Base-by-base conservation (phyloP, 2,329 filamentous ascomycete genomes). In the Trichoderma pleuroti region DNA sequence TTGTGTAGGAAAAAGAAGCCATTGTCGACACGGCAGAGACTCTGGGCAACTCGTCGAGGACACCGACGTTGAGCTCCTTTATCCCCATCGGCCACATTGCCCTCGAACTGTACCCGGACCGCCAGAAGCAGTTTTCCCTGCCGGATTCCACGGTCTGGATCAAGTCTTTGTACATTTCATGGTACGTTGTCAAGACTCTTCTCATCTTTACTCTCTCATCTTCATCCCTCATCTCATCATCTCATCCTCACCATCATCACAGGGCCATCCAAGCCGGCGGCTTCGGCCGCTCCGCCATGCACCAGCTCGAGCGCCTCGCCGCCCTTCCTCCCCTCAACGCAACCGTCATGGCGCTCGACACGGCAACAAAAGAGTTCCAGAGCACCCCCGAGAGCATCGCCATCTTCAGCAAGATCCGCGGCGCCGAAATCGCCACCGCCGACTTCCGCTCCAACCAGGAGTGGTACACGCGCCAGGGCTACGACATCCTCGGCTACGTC, bases 21-120 rank as follows among this genome's bases (percentile, higher is more conserved):
- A 76, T 84, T 34, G 72, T 59, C n/a, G 82, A 84, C 72, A 80
- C 79, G 9, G 79, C 81, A 39, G 62, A 72, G 7, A 74, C 75
- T 24, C 46, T 81, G 59, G 76, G 76, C 61, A 76, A 75, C 4
- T 70, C 74, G 2, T 73, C 73, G 32, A 74, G 80, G 42, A 73
- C 76, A 16, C 78, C 81, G 30, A 80, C 78, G 21, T 71, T 71
- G 18, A 71, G 67, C 18, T 59, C 71, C 32, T 83, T 83, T 73
- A 69, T 75, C 6, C 81, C 82, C n/a, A 76, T 83, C 62, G 82
- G 82, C 12, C 82, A 84, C 74, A 76, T 82, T 21, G 80, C 79
- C 9, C 75, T 84, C 4, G 80, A 82, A 56, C 61, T 76, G 21
- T 77, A 78, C 24, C 73, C 77, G 2, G 75, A 78, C 2, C 74